These are phyloP conservation scores for Diplocarpon rosae DNA, from an alignment of 2,329 filamentous ascomycete species.

Conservation along the genomic window DNA sequence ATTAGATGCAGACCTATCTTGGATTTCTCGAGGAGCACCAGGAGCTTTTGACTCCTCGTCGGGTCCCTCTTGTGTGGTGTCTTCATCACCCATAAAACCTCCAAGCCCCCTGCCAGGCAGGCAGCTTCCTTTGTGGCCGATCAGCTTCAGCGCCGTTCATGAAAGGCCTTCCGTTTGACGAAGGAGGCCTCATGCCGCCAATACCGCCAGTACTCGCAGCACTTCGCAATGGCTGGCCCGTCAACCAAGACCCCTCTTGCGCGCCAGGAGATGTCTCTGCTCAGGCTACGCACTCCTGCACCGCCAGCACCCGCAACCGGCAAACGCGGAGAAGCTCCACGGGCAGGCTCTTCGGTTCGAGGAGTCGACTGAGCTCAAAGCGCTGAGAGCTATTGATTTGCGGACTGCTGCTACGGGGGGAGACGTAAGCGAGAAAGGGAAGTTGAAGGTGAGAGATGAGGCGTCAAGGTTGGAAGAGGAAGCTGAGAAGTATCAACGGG, in stretches of 20 bases:
- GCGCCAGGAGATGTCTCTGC: slow-evolving; percentile 7
- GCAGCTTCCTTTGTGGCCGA: slow-evolving; percentile 11
- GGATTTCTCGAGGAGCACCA: not conserved
- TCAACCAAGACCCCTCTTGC: slow-evolving; percentile 7
- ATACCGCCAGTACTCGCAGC: slow-evolving; percentile 3
- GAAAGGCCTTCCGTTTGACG: slow-evolving; percentile 1
- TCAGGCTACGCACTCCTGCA: not conserved
- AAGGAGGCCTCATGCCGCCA: not conserved
- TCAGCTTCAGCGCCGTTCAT: slow-evolving; percentile 5
- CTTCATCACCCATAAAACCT: not conserved
- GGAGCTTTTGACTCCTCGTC: not conserved
- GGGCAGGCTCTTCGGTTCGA: slow-evolving; percentile 15
- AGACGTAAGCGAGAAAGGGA: slow-evolving; percentile 11
- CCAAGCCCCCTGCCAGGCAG: not conserved
- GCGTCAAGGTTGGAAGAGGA: slow-evolving; percentile 18
- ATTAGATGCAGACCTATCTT: slow-evolving; percentile 1
- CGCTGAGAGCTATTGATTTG: slow-evolving; percentile 11
- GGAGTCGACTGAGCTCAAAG: slow-evolving; percentile 11
- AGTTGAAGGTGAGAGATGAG: slow-evolving; percentile 10
- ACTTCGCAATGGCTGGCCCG: slow-evolving; percentile 17
- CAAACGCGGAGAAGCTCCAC: slow-evolving; percentile 15
- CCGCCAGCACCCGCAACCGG: slow-evolving; percentile 6
- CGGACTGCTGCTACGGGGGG: slow-evolving; percentile 5
- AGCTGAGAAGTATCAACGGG: slow-evolving; percentile 15
- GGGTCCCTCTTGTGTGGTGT: not conserved